Evolutionary conservation across 192 early-diverging fungal species (phyloP).

Genomic region (Podila epicladia): DNA sequence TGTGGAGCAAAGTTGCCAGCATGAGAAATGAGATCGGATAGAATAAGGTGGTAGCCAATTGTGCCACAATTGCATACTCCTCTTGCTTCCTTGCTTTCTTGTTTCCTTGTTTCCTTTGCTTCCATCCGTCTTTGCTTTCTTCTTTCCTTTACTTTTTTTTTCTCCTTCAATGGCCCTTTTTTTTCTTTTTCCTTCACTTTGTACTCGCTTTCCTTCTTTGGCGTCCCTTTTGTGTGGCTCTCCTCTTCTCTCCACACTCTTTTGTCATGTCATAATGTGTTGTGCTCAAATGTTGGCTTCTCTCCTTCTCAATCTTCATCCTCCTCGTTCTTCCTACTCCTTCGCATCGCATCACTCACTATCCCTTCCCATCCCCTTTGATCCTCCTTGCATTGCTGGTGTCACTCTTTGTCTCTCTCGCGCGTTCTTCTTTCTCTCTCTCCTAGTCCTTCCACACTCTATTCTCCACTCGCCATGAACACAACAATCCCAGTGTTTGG

Average conservation of each 20-base stretch:
- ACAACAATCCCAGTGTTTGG: too few relatives aligned
- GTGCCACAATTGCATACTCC: neutral
- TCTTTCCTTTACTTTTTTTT: neutral
- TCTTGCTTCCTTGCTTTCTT: neutral
- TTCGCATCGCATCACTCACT: neutral
- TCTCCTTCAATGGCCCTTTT: neutral
- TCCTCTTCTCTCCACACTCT: neutral
- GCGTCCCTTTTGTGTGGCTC: neutral
- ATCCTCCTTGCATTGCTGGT: neutral
- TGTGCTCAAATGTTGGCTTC: neutral
- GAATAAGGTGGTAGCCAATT: too few relatives aligned
- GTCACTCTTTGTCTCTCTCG: too few relatives aligned
- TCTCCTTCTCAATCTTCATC: conserved; percentile 3
- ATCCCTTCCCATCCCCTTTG: neutral
- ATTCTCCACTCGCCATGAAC: too few relatives aligned
- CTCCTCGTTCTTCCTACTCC: neutral
- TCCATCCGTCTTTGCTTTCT: neutral
- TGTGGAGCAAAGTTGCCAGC: too few relatives aligned
- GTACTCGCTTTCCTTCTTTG: neutral
- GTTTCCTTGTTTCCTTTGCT: neutral
- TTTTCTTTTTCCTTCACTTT: neutral
- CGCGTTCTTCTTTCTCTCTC: too few relatives aligned
- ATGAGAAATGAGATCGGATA: too few relatives aligned
- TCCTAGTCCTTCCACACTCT: too few relatives aligned
- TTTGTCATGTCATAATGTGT: too few relatives aligned